Percentiles rank a stretch among this genome's conserved stretches.
Conservation (phyloP, 2,329 filamentous ascomycete species). For the Drechslerella coelobrocha region DNA sequence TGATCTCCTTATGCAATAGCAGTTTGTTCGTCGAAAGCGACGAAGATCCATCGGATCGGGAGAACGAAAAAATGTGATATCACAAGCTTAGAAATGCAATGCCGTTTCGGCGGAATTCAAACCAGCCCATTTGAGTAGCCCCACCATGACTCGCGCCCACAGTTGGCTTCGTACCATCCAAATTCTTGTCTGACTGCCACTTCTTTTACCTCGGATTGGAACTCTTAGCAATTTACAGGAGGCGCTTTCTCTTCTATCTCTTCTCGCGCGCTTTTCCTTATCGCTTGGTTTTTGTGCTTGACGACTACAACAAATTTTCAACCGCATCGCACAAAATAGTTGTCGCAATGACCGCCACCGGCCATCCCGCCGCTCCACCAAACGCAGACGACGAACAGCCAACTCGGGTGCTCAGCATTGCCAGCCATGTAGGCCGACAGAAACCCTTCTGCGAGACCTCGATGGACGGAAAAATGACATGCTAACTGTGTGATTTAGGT, state of each 20-base stretch:
- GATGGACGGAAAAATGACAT: background rate
- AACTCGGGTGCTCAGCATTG: constrained; percentile 45
- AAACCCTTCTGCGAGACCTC: background rate
- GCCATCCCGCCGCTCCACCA: constrained; percentile 26
- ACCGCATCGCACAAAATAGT: background rate
- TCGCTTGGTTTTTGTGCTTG: constrained; percentile 11
- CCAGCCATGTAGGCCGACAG: constrained; percentile 43
- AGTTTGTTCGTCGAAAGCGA: background rate
- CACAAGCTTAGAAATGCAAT: constrained; percentile 9
- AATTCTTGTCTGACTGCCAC: background rate
- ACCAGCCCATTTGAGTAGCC: constrained; percentile 13
- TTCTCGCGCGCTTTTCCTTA: background rate
- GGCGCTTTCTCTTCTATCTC: background rate
- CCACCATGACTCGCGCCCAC: constrained; percentile 33
- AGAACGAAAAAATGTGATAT: constrained; percentile 33
- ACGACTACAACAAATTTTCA: background rate
- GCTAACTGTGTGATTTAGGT: constrained; percentile 56
- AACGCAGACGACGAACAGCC: constrained; percentile 32
- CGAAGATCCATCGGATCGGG: background rate
- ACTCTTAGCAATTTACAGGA: background rate
- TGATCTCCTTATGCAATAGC: background rate
- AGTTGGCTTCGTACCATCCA: constrained; percentile 1
- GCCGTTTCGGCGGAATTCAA: background rate
- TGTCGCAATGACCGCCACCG: constrained; percentile 26
- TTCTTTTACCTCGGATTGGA: background rate